phyloP scores from a whole-genome alignment of 495 filamentous ascomycete species.

The Daldinia caldariorum region DNA sequence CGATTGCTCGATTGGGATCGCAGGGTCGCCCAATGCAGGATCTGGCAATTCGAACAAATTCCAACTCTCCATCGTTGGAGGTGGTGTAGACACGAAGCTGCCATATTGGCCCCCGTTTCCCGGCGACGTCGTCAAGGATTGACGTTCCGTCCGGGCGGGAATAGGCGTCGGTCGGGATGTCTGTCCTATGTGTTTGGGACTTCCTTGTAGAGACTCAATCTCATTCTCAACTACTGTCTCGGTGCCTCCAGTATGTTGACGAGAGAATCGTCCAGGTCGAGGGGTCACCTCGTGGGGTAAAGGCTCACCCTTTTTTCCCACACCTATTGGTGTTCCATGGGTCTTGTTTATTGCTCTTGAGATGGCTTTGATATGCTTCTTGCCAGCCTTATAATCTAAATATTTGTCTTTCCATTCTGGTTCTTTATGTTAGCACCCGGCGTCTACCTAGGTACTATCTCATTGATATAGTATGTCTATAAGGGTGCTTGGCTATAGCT shows the following conservation, averaged over 20 bases:
- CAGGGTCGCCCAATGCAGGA: conserved; percentile 72
- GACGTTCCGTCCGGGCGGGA: conserved; percentile 46
- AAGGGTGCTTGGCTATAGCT: neutral
- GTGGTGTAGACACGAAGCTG: conserved; percentile 75
- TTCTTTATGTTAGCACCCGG: conserved; percentile 9
- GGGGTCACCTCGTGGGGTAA: conserved; percentile 31
- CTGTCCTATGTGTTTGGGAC: conserved; percentile 42
- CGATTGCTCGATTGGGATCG: conserved; percentile 43
- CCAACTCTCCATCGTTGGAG: conserved; percentile 49
- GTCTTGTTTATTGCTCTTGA: conserved; percentile 73
- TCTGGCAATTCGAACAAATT: conserved; percentile 72
- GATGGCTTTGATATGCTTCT: conserved; percentile 88
- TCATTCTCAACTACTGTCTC: conserved; percentile 29
- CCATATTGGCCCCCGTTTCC: conserved; percentile 68
- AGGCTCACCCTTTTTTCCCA: conserved; percentile 41
- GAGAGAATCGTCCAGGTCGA: conserved; percentile 39
- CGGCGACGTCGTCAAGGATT: conserved; percentile 47
- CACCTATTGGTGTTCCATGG: conserved; percentile 59
- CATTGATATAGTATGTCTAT: neutral
- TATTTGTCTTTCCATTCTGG: conserved; percentile 91
- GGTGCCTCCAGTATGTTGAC: conserved; percentile 33
- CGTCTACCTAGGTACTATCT: neutral
- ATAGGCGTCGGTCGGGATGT: conserved; percentile 48
- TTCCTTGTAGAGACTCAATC: conserved; percentile 34
- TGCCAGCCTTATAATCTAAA: conserved; percentile 91